A percentile compares a stretch with the other conserved stretches of the same genome.
These are phyloP conservation scores for Paulownia fortunei DNA, from an alignment of 257 asterid genomes.

Conservation along the genomic window DNA sequence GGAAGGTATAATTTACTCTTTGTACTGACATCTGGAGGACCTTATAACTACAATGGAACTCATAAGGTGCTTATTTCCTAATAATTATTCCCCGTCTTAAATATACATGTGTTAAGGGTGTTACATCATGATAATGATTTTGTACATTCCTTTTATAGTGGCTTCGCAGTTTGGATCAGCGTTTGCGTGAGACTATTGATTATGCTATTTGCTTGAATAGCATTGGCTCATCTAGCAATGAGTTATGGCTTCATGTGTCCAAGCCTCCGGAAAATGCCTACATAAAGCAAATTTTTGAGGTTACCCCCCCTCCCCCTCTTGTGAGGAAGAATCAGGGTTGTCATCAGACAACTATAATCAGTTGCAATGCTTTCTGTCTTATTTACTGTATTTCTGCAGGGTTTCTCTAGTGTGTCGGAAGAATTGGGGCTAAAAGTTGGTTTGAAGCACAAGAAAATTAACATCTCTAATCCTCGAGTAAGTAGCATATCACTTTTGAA, in stretches of 20 bases:
- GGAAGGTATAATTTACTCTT: constrained; percentile 82
- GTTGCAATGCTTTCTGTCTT: constrained; percentile 22
- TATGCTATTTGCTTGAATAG: constrained; percentile 92
- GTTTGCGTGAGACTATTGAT: constrained; percentile 80
- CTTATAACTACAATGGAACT: constrained; percentile 84
- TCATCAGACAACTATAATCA: not conserved
- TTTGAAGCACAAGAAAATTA: constrained; percentile 86
- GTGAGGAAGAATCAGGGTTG: not conserved
- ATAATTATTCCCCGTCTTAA: not conserved
- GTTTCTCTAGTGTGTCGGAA: constrained; percentile 67
- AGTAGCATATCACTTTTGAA: constrained; percentile 35
- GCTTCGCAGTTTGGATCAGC: constrained; percentile 84
- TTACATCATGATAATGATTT: constrained; percentile 32
- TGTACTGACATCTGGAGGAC: constrained; percentile 91
- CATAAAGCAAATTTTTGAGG: constrained; percentile 84
- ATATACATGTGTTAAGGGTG: not conserved
- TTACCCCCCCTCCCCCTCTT: constrained; percentile 23
- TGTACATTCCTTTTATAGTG: constrained; percentile 53
- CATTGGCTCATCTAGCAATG: constrained; percentile 61
- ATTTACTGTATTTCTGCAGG: constrained; percentile 53
- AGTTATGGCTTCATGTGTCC: constrained; percentile 81
- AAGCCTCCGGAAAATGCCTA: constrained; percentile 83
- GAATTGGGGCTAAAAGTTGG: constrained; percentile 77
- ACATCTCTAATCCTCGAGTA: constrained; percentile 85
- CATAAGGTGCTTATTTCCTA: constrained; percentile 57